phyloP scores from a whole-genome alignment of 2,329 filamentous ascomycete species.

The Graphilbum sp. region DNA sequence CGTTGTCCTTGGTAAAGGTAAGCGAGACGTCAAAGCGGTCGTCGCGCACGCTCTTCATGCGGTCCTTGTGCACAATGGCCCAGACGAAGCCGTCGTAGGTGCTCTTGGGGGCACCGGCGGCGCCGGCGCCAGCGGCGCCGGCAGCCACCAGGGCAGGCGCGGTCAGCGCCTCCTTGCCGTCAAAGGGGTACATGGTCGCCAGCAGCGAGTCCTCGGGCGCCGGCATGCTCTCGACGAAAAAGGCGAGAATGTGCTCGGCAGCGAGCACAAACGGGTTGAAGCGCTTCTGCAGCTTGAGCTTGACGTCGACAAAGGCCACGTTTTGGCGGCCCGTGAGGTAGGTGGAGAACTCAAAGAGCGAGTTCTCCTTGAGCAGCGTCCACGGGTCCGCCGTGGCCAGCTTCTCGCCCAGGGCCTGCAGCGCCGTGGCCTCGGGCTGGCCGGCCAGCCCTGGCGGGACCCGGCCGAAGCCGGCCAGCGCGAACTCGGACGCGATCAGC shows the following conservation, averaged over 20 bases:
- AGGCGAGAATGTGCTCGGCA: conserved; percentile 50
- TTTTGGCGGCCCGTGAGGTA: conserved; percentile 91
- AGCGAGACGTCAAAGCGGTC: conserved; percentile 90
- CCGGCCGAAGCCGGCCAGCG: conserved; percentile 64
- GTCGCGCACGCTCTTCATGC: conserved; percentile 78
- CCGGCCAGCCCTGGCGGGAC: conserved; percentile 21
- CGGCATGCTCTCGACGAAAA: conserved; percentile 66
- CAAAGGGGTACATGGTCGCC: conserved; percentile 71
- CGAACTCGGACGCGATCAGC: conserved; percentile 64
- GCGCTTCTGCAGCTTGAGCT: conserved; percentile 64
- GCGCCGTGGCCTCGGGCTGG: conserved; percentile 39
- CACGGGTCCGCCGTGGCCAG: conserved; percentile 25
- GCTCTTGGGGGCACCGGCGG: conserved; percentile 34
- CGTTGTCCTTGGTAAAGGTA: conserved; percentile 81
- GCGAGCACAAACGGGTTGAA: conserved; percentile 57
- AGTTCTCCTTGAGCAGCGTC: conserved; percentile 65
- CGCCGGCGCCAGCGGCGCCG: conserved; percentile 29
- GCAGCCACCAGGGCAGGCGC: conserved; percentile 35
- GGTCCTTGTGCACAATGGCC: conserved; percentile 87
- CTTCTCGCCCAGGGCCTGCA: conserved; percentile 36
- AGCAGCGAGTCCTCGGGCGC: conserved; percentile 58
- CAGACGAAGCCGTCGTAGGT: conserved; percentile 84
- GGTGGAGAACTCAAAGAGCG: conserved; percentile 67
- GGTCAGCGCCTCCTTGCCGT: conserved; percentile 72
- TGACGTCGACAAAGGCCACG: conserved; percentile 76